These are phyloP conservation scores for Bipolaris sorokiniana DNA, from an alignment of 2,329 filamentous ascomycete genomes.

Conservation along the genomic window DNA sequence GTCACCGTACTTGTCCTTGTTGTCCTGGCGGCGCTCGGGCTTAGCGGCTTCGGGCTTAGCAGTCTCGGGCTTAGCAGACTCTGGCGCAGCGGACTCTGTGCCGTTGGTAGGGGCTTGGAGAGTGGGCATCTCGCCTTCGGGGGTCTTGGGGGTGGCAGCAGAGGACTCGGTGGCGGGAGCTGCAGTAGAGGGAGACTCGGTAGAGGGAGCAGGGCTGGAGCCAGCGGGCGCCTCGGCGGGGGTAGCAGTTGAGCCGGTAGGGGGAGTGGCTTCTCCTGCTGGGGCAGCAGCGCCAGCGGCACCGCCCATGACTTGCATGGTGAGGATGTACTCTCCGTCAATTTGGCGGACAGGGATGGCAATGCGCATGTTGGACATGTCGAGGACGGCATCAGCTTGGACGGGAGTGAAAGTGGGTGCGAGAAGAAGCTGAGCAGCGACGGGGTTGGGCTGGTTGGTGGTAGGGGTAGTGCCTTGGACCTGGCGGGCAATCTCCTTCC, in stretches of 20 bases:
- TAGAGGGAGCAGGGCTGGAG: background rate
- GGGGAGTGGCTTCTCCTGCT: conserved; percentile 8
- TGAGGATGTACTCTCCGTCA: conserved; percentile 48
- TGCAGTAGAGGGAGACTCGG: conserved; percentile 5
- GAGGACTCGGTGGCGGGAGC: conserved; percentile 3
- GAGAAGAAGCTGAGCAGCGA: conserved; percentile 43
- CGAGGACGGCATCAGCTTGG: conserved; percentile 43
- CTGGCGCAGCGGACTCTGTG: conserved; percentile 26
- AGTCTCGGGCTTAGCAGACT: conserved; percentile 28
- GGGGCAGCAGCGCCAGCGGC: conserved; percentile 15
- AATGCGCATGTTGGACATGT: conserved; percentile 46
- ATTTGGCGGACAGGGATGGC: conserved; percentile 45
- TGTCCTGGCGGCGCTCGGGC: conserved; percentile 20
- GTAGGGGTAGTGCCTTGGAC: conserved; percentile 35
- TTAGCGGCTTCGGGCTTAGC: conserved; percentile 23
- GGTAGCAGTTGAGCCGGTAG: background rate
- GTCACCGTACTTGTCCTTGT: conserved; percentile 30
- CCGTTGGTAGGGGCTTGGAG: conserved; percentile 14
- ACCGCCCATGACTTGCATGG: conserved; percentile 36
- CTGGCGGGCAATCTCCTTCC: conserved; percentile 34
- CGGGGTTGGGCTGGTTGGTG: conserved; percentile 39
- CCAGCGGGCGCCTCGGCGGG: background rate
- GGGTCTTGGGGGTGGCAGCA: background rate
- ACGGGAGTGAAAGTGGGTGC: conserved; percentile 47
- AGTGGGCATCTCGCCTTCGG: conserved; percentile 12